Evolutionary conservation across 2,329 filamentous ascomycete genomes (phyloP), one percentile per base, ranked within the genome.

Genomic region (Fusarium palustre): DNA sequence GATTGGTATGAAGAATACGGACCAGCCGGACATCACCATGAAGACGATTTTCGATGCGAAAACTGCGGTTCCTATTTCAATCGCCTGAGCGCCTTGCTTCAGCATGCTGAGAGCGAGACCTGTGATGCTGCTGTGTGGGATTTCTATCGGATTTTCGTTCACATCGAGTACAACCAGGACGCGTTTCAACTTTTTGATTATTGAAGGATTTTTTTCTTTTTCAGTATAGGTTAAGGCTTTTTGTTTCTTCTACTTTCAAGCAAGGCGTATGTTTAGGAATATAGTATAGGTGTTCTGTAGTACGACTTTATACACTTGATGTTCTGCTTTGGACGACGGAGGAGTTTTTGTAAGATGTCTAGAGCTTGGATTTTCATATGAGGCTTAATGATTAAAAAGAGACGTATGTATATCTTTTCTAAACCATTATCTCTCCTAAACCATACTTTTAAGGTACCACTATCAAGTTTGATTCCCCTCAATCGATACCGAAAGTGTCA

Each of bases 31-130:
- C 45, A 55, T 13, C 22, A 66, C 3, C 45, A 47, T 0, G 63
- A 59, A 4, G 64, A 31, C 25, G 53, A 66, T 13, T 67, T 72
- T 11, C 28, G 52, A 24, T 76, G 75, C 16, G 55, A 53, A 6
- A 61, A 47, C 6, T 76, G 74, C 50, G 31, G 57, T 1, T 36
- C 43, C 9, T 2, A 71, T 61, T 50, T 36, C 5, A 2, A 7
- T 10, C 49, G 18, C 0, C 45, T 76, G 24, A 73, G 75, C 18
- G 67, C 49, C 18, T 41, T 75, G 6, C 54, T 75, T 3, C 69
- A 76, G 22, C 74, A 76, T 41, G 66, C 53, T 1, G 75, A 76
- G 34, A 74, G 71, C 34, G 66, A 71, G 16, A 46, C 28, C 1
- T 75, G 73, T 3, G 25, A 59, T 9, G 64, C 48, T 22, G 48